Percentiles rank a stretch among this genome's conserved stretches.
These are phyloP conservation scores for Geosmithia putterillii DNA, from an alignment of 2,329 filamentous ascomycete genomes.

Conservation along the genomic window DNA sequence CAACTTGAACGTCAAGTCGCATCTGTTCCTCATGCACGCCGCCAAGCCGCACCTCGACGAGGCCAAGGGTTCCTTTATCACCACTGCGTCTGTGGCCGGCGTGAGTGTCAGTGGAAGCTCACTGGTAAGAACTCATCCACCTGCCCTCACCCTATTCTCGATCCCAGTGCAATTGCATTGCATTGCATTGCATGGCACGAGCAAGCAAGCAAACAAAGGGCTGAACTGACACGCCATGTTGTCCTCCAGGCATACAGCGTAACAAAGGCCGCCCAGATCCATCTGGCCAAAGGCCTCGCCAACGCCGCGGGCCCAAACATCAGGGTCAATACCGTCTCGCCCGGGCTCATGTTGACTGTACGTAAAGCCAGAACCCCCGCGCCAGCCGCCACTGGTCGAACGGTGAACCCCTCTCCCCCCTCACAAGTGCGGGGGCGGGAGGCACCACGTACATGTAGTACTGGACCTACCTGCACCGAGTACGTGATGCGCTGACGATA, in stretches of 20 bases:
- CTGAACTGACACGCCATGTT: background rate
- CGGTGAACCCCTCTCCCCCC: constrained; percentile 2
- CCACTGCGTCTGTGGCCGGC: constrained; percentile 51
- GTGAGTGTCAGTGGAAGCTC: constrained; percentile 51
- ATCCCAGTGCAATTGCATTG: no score
- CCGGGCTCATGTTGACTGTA: constrained; percentile 38
- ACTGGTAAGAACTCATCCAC: constrained; percentile 22
- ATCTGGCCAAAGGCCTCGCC: constrained; percentile 42
- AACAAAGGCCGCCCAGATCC: constrained; percentile 61
- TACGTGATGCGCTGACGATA: background rate
- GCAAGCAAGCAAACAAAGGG: background rate
- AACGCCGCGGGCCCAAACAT: constrained; percentile 39
- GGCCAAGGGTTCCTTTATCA: constrained; percentile 48
- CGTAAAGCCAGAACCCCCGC: constrained; percentile 5
- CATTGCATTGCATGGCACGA: no score
- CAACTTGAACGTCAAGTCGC: constrained; percentile 50
- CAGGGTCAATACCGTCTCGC: constrained; percentile 46
- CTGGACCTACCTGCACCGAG: no score
- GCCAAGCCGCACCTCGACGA: constrained; percentile 40
- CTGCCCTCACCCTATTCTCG: background rate
- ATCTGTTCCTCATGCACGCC: constrained; percentile 47
- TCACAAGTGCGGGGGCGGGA: no score
- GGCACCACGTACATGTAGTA: no score
- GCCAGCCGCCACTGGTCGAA: background rate
- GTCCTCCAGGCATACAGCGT: constrained; percentile 53